Evolutionary conservation across 140 eudicot genomes (phyloP), one percentile per base, ranked within the genome.

Genomic region (Ambrosia hybrid): DNA sequence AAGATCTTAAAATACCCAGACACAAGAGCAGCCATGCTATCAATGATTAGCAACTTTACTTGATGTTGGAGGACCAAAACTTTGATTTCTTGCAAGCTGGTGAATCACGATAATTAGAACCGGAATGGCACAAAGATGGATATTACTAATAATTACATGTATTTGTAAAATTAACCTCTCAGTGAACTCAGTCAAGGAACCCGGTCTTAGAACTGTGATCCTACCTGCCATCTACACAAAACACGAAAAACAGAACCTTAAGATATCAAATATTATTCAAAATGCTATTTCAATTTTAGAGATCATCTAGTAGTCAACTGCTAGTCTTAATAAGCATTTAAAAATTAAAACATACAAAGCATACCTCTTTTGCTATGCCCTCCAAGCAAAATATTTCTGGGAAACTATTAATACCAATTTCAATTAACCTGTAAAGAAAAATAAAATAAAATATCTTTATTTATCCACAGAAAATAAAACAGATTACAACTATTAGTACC

Each of bases 21-120:
- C 68, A 82, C 80, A 82, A 91, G 91, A 71, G 96, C 94, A 60
- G 97, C 85, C 94, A 91, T 86, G 88, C 97, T 89, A 75, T 91
- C 97, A 45, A 91, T 75, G 75, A 91, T 74, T 45, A 91, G 88
- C 87, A 91, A 73, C 80, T 91, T 91, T 81, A 89, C 91, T 57
- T 89, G 67, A 26, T 77, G 81, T 58, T 89, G 89, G 53, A 89
- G 84, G 39, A 89, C 84, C 7, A 88, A 88, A 65, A 84, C 85
- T 80, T 91, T 89, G n/a, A 91, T 79, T 65, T 89, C 85, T 43
- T 89, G 97, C 91, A 89, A 89, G 88, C 97, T 91, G 91, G 61
- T 9, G 67, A 10, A 67, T 12, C 5, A 8, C 4, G 7, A 30
- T 11, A 67, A 34, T 46, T n/a, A 67, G 15, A 60, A 51, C 17